These are phyloP conservation scores for Plasmodium reichenowi DNA, from an alignment of 169 alveolate genomes.

Conservation along the genomic window DNA sequence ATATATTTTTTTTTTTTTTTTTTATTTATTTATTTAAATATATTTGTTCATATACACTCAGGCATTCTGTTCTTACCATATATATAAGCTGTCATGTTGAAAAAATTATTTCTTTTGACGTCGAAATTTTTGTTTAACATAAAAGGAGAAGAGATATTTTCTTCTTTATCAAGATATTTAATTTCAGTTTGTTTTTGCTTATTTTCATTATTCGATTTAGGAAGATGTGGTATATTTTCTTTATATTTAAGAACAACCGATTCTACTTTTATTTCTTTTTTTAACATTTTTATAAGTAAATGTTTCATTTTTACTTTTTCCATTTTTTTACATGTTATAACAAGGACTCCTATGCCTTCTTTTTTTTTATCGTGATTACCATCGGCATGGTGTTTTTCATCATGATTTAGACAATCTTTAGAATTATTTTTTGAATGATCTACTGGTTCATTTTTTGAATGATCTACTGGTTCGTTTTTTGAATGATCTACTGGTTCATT, in stretches of 20 bases:
- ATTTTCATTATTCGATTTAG: slow-evolving; percentile 5
- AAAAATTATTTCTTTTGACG: slow-evolving; percentile 46
- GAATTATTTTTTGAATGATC: not conserved
- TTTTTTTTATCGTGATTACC: slow-evolving; percentile 2
- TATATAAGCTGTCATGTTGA: slow-evolving; percentile 63
- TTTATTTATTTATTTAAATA: not conserved
- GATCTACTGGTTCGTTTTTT: no score
- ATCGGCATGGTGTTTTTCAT: no score
- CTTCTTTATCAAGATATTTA: slow-evolving; percentile 11
- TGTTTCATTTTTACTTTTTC: slow-evolving; percentile 46
- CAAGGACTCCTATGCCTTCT: slow-evolving; percentile 65
- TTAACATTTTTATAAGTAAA: slow-evolving; percentile 47
- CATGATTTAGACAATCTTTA: not conserved
- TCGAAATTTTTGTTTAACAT: slow-evolving; percentile 20
- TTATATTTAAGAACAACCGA: slow-evolving; percentile 27
- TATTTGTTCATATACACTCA: not conserved
- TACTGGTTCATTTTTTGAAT: not conserved
- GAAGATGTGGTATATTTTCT: slow-evolving; percentile 2
- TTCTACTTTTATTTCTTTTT: slow-evolving; percentile 61
- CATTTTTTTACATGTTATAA: slow-evolving; percentile 63
- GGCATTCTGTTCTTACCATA: slow-evolving; percentile 27
- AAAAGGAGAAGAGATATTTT: not conserved
- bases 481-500: no score
- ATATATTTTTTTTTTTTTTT: not conserved
- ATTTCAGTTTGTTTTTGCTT: slow-evolving; percentile 17